These are phyloP conservation scores for Chaetomium globosum DNA, from an alignment of 2,329 filamentous ascomycete species.

Conservation along the genomic window DNA sequence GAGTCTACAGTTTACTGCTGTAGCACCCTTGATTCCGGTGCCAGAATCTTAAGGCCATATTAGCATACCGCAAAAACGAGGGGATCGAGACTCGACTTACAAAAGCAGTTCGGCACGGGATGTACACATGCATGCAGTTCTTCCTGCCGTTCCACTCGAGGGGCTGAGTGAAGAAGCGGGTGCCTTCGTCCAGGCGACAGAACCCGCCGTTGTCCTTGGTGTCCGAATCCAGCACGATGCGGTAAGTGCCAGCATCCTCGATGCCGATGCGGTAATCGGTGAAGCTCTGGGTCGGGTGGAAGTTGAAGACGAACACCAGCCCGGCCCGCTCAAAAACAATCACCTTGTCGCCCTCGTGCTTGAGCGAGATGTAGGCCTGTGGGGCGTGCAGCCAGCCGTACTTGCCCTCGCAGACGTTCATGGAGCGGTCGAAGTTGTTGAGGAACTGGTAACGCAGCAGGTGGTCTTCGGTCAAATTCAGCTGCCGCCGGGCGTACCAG, in stretches of 20 bases:
- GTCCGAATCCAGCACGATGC: constrained; percentile 82
- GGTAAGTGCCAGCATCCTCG: constrained; percentile 81
- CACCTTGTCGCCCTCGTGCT: constrained; percentile 91
- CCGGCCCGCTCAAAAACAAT: constrained; percentile 93
- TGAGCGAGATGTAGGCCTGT: constrained; percentile 90
- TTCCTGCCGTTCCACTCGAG: constrained; percentile 86
- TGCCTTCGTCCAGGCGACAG: constrained; percentile 73
- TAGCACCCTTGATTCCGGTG: constrained; percentile 38
- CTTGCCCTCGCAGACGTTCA: constrained; percentile 85
- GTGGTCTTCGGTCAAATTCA: constrained; percentile 85
- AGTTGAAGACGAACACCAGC: constrained; percentile 94
- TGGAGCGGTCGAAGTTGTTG: constrained; percentile 88
- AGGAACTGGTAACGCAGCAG: constrained; percentile 87
- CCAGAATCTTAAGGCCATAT: constrained; percentile 36
- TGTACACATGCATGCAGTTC: constrained; percentile 92
- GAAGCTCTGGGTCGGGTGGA: constrained; percentile 82
- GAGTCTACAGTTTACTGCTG: not conserved
- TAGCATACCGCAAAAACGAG: not conserved
- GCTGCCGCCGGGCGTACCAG: constrained; percentile 89
- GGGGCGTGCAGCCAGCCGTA: constrained; percentile 86
- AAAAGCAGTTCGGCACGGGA: constrained; percentile 79
- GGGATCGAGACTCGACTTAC: constrained; percentile 52
- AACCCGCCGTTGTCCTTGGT: constrained; percentile 76
- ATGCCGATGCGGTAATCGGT: constrained; percentile 91
- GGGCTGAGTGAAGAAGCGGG: constrained; percentile 88